These are phyloP conservation scores for Trichoderma sp. DNA, from an alignment of 2,329 filamentous ascomycete species.

Conservation along the genomic window DNA sequence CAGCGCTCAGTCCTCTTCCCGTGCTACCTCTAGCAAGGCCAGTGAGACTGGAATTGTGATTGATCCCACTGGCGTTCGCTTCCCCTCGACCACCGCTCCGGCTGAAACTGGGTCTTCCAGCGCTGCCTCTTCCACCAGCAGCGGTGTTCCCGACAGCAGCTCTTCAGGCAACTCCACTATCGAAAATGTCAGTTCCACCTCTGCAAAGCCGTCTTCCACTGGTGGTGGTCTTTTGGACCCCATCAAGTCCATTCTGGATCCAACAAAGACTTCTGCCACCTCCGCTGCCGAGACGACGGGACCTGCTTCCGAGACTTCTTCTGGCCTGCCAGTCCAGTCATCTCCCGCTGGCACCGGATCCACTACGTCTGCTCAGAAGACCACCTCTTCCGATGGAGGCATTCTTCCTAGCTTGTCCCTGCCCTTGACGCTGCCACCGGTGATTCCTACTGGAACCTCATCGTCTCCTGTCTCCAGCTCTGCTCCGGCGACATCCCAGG, in stretches of 20 bases:
- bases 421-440: slow-evolving; percentile 9
- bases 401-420: slow-evolving; percentile 5
- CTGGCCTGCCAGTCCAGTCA: slow-evolving; percentile 11
- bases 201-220: not conserved
- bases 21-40: not conserved
- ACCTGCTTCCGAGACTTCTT: not conserved
- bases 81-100: not conserved
- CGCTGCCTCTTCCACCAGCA: not conserved
- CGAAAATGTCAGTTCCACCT: not conserved
- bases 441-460: not conserved
- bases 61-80: slow-evolving; percentile 29
- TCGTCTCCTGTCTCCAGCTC: not conserved
- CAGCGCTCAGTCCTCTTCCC: slow-evolving; percentile 2
- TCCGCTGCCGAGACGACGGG: not conserved
- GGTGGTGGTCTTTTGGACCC: slow-evolving; percentile 27
- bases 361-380: not conserved
- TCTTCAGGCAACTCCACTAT: not conserved
- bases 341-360: slow-evolving; percentile 3
- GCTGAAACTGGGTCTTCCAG: not conserved
- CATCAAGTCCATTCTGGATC: slow-evolving; percentile 25
- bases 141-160: not conserved
- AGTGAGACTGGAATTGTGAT: slow-evolving; percentile 26
- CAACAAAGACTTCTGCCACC: slow-evolving; percentile 14
- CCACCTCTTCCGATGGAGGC: slow-evolving; percentile 21
- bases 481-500: slow-evolving; percentile 16